These are phyloP conservation scores for Hemileia vastatrix DNA, from an alignment of 1,284 basidiomycete genomes.

Conservation along the genomic window DNA sequence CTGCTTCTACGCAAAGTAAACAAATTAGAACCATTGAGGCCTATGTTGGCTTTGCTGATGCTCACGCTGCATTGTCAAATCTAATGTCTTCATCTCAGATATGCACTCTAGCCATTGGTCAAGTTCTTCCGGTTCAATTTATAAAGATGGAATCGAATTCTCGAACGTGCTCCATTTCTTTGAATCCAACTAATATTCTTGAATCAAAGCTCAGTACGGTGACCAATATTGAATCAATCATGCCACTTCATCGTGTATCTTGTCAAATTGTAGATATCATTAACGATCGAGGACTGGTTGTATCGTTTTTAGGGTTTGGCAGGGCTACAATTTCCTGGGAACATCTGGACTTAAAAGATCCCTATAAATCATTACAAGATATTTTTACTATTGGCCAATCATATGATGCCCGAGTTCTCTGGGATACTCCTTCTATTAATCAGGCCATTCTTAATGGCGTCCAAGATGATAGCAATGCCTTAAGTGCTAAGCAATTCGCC, in stretches of 20 bases:
- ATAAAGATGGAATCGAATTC: slow-evolving; percentile 59
- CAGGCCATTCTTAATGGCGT: neutral
- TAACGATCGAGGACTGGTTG: slow-evolving; percentile 65
- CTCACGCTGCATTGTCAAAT: slow-evolving; percentile 35
- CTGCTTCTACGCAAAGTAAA: slow-evolving; percentile 27
- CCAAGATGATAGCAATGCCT: slow-evolving; percentile 8
- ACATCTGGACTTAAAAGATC: slow-evolving; percentile 55
- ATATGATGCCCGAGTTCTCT: slow-evolving; percentile 77
- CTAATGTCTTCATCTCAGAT: slow-evolving; percentile 64
- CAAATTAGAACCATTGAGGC: slow-evolving; percentile 30
- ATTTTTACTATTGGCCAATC: slow-evolving; percentile 71
- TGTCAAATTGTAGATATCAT: slow-evolving; percentile 49
- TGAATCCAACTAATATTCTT: slow-evolving; percentile 10
- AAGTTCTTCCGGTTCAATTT: slow-evolving; percentile 58
- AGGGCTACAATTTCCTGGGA: slow-evolving; percentile 79
- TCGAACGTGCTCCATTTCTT: slow-evolving; percentile 55
- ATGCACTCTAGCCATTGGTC: slow-evolving; percentile 51
- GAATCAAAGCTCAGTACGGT: slow-evolving; percentile 6
- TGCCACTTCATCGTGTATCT: slow-evolving; percentile 48
- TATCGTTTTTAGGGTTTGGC: slow-evolving; percentile 88
- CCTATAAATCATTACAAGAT: slow-evolving; percentile 49
- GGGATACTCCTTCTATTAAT: slow-evolving; percentile 56
- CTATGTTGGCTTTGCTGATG: slow-evolving; percentile 22
- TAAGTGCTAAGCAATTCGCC: slow-evolving; percentile 54
- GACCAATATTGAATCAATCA: slow-evolving; percentile 16